Evolutionary conservation across 2,329 filamentous ascomycete species (phyloP), one percentile per base, ranked within the genome.

Genomic region (Whalleya microplaca): DNA sequence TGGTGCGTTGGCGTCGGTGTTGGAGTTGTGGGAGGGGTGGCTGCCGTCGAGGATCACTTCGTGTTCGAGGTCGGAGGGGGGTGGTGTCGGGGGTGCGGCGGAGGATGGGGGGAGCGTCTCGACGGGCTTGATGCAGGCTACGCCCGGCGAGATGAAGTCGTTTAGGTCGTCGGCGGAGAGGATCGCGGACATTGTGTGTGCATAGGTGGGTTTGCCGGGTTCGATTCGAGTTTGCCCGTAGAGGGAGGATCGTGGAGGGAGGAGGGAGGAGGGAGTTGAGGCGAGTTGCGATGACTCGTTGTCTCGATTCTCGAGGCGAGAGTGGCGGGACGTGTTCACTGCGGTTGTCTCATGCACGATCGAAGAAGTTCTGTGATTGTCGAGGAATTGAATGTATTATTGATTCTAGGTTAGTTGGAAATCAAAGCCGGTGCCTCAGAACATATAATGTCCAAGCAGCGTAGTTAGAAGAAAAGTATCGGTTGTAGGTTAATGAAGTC

Each of bases 101-200:
- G 76, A 27, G 63, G 83, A 80, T 48, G 82, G 75, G 2, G 95
- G 94, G 14, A 99, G 84, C 2, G 92, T 96, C 75, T 99, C 95
- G 72, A 99, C 84, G 23, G 95, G 95, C 71, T 99, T 98, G 75
- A 99, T 98, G 77, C 95, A 99, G 61, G 95, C 95, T 70, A 99
- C 93, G 61, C 94, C 93, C 14, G 95, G 95, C 55, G 91, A 95
- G 72, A 99, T 99, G 78, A 99, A 99, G 81, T 99, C 95, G 80
- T 99, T 99, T 59, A 99, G 82, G 74, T 97, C 93, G 79, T 99
- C 94, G 69, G 90, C 89, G 54, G 93, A 98, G 69, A 99, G 89
- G 69, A 99, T 99, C 61, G 95, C 95, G 72, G 92, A 96, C 95
- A 99, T 99, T 61, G 73, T 80, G 65, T 45, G 44, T 19, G 44